phyloP scores from a whole-genome alignment of 305 asterid genomes.

The Solanum chacoense region DNA sequence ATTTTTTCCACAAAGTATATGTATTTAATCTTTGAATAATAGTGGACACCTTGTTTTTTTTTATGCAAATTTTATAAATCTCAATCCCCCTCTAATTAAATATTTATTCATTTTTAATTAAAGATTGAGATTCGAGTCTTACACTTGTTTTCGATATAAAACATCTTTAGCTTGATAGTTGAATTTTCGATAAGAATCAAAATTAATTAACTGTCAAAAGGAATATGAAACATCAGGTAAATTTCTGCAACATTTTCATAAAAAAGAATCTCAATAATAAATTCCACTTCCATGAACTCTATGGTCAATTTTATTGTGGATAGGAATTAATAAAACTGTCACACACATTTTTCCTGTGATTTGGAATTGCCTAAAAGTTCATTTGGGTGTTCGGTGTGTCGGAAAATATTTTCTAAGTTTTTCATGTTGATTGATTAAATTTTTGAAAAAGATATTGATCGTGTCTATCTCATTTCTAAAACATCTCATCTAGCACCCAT shows the following conservation, averaged over 20 bases:
- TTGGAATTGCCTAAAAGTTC: background rate
- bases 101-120: background rate
- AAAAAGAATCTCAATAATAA: background rate
- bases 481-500: background rate
- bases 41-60: background rate
- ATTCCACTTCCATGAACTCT: background rate
- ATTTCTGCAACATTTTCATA: background rate
- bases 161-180: background rate
- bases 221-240: background rate
- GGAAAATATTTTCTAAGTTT: background rate
- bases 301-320: background rate
- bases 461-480: background rate
- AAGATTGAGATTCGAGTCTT: too few species aligned
- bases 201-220: background rate
- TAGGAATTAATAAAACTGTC: background rate
- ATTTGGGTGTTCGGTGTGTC: background rate
- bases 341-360: background rate
- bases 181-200: background rate
- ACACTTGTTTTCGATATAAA: fast-evolving
- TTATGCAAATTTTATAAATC: background rate
- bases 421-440: background rate
- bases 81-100: background rate
- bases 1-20: background rate
- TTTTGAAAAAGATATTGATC: background rate
- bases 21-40: background rate